These are phyloP conservation scores for Penicillium chermesinum DNA, from an alignment of 495 filamentous ascomycete genomes.

Conservation along the genomic window DNA sequence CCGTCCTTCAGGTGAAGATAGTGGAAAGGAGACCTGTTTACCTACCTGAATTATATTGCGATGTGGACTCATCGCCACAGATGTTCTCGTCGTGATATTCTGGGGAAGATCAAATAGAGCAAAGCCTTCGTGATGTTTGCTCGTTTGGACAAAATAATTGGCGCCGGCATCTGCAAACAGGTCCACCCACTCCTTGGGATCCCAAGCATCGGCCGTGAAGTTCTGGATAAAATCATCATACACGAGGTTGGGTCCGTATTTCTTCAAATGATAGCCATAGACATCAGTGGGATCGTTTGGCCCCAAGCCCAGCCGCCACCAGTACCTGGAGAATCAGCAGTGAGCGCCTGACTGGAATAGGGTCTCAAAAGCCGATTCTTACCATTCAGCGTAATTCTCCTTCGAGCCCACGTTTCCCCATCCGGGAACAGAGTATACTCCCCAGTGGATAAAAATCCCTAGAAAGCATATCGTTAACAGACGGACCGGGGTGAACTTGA, in stretches of 20 bases:
- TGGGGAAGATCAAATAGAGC: slow-evolving; percentile 46
- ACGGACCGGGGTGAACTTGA: too few species aligned
- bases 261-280: slow-evolving; percentile 46
- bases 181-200: slow-evolving; percentile 53
- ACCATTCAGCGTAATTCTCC: slow-evolving; percentile 54
- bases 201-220: slow-evolving; percentile 45
- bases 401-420: slow-evolving; percentile 48
- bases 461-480: neutral
- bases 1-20: too few species aligned
- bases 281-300: slow-evolving; percentile 25
- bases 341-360: neutral
- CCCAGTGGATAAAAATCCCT: slow-evolving; percentile 54
- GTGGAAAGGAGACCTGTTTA: neutral
- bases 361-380: neutral
- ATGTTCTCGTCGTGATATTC: slow-evolving; percentile 40
- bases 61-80: slow-evolving; percentile 39
- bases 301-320: slow-evolving; percentile 33
- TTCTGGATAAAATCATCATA: slow-evolving; percentile 54
- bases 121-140: slow-evolving; percentile 52
- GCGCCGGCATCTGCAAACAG: slow-evolving; percentile 51
- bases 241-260: slow-evolving; percentile 43
- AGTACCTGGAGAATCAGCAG: slow-evolving; percentile 23
- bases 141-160: slow-evolving; percentile 51
- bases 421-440: slow-evolving; percentile 48
- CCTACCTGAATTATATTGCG: slow-evolving; percentile 29